Percentiles rank a stretch among this genome's conserved stretches.
phyloP scores from a whole-genome alignment of 2,329 filamentous ascomycete species.

The Daldinia eschscholtzii region DNA sequence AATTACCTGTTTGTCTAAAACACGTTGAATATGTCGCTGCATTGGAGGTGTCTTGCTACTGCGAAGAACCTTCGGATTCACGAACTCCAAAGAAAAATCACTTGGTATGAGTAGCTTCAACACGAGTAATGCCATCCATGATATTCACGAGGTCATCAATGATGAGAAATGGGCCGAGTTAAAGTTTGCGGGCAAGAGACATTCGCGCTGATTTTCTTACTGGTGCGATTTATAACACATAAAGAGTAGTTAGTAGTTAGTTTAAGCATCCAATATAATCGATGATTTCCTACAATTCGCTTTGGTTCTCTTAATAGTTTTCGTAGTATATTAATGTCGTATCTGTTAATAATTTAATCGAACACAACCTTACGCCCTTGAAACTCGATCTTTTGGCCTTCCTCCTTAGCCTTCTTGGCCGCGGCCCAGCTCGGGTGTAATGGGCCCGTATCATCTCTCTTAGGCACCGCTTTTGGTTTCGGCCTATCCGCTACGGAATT shows the following conservation, averaged over 20 bases:
- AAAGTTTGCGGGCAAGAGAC: background rate
- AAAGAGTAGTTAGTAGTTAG: background rate
- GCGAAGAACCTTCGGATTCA: background rate
- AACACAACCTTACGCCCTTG: conserved; percentile 70
- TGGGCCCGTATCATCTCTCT: conserved; percentile 63
- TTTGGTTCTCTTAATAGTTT: background rate
- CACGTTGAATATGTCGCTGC: background rate
- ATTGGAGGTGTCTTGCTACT: background rate
- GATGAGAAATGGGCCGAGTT: background rate
- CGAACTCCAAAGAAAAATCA: background rate
- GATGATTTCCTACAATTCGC: conserved; percentile 13
- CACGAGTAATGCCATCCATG: no score
- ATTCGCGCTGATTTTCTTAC: background rate
- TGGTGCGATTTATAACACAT: background rate
- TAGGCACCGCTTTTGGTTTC: conserved; percentile 54
- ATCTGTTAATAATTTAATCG: conserved; percentile 56
- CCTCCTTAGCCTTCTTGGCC: conserved; percentile 71
- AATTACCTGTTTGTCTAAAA: background rate
- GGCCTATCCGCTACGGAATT: conserved; percentile 29
- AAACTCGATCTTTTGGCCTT: conserved; percentile 65
- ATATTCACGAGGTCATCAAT: background rate
- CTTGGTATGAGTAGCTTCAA: background rate
- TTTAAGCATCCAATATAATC: conserved; percentile 8
- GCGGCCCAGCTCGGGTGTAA: conserved; percentile 76
- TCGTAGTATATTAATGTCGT: conserved; percentile 33